Percentiles rank a stretch among this genome's conserved stretches.
Conservation (phyloP, 306 rosid genomes). For the barrel medic (Medicago truncatula) region MtrunA17r5.0-ANR NC_053049.1:45106501-45107000, state of each 20-base stretch:
- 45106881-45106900: conserved; percentile 86
- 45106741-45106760: conserved; percentile 63
- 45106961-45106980: conserved; percentile 94
- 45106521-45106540: conserved; percentile 19
- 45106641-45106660: conserved; percentile 85
- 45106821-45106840: conserved; percentile 25
- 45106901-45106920: conserved; percentile 75
- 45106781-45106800: conserved; percentile 29
- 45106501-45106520: conserved; percentile 27
- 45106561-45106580: conserved; percentile 15
- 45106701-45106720: conserved; percentile 80
- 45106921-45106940: conserved; percentile 72
- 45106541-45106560: conserved; percentile 29
- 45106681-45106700: conserved; percentile 98
- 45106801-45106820: conserved; percentile 33
- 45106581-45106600: conserved; percentile 33
- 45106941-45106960: conserved; percentile 91
- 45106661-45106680: conserved; percentile 87
- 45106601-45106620: conserved; percentile 38
- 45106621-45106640: conserved; percentile 88
- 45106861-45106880: conserved; percentile 59
- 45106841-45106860: conserved; percentile 16
- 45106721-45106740: conserved; percentile 90
- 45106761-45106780: conserved; percentile 30
- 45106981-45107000: conserved; percentile 90